These are phyloP conservation scores for Irpex lacteus DNA, from an alignment of 1,284 basidiomycete genomes.

Conservation along the genomic window DNA sequence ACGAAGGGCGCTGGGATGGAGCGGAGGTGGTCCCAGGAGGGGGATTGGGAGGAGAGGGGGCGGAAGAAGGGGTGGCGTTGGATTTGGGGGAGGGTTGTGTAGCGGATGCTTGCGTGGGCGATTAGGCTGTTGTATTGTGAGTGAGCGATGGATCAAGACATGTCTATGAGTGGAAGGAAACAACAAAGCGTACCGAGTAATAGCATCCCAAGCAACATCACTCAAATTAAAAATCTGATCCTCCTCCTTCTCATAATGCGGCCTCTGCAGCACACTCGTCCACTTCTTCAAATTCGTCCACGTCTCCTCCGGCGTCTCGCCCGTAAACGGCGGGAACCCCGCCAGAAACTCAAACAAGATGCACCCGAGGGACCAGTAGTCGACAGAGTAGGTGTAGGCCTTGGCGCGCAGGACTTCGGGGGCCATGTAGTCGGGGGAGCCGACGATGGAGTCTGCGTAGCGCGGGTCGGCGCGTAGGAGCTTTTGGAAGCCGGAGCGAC, in stretches of 20 bases:
- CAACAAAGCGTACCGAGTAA: constrained; percentile 82
- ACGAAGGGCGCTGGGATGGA: constrained; percentile 89
- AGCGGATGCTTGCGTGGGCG: constrained; percentile 78
- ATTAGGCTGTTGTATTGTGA: constrained; percentile 56
- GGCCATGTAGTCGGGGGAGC: constrained; percentile 97
- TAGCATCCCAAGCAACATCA: constrained; percentile 95
- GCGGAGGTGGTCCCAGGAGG: constrained; percentile 81
- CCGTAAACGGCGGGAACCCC: constrained; percentile 97
- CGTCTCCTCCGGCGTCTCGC: constrained; percentile 94
- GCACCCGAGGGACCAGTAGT: constrained; percentile 98
- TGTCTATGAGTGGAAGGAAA: not conserved
- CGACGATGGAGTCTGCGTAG: constrained; percentile 97
- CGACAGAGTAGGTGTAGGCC: constrained; percentile 93
- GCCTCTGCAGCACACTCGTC: constrained; percentile 86
- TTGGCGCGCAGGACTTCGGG: constrained; percentile 93
- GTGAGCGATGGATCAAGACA: constrained; percentile 6
- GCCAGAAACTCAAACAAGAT: constrained; percentile 98
- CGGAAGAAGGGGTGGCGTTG: constrained; percentile 86
- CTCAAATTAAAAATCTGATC: constrained; percentile 97
- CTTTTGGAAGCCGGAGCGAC: constrained; percentile 92
- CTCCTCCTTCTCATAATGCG: constrained; percentile 78
- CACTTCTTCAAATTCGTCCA: constrained; percentile 99
- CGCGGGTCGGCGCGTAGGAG: constrained; percentile 90
- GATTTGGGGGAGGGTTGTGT: constrained; percentile 73
- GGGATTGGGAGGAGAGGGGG: constrained; percentile 74